phyloP scores from a whole-genome alignment of 2,329 filamentous ascomycete genomes.

The Aspergillus sp. region DNA sequence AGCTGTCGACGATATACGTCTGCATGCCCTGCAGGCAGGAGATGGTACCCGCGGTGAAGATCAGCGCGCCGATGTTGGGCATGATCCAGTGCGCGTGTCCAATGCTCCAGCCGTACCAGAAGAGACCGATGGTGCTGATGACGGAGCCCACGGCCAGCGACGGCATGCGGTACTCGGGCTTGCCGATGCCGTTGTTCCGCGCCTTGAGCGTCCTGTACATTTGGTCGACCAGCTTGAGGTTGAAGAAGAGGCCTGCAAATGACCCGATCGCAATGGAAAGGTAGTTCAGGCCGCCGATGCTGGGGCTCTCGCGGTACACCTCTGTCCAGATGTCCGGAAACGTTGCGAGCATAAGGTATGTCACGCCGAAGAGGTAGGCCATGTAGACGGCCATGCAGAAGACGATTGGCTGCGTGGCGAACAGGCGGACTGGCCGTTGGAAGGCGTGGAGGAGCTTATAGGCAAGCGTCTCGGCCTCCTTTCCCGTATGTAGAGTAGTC shows the following conservation, averaged over 20 bases:
- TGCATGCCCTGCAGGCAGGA: slow-evolving; percentile 31
- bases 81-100: slow-evolving; percentile 52
- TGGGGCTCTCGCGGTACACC: slow-evolving; percentile 54
- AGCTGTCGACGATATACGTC: slow-evolving; percentile 37
- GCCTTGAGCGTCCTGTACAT: slow-evolving; percentile 48
- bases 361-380: slow-evolving; percentile 56
- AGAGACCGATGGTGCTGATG: slow-evolving; percentile 52
- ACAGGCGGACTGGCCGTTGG: slow-evolving; percentile 55
- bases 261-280: slow-evolving; percentile 63
- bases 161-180: slow-evolving; percentile 63
- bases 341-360: slow-evolving; percentile 35
- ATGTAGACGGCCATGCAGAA: slow-evolving; percentile 55
- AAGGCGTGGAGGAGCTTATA: slow-evolving; percentile 34
- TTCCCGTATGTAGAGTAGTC: slow-evolving; percentile 32
- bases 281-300: slow-evolving; percentile 62
- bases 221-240: slow-evolving; percentile 47
- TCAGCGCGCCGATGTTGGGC: slow-evolving; percentile 49
- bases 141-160: slow-evolving; percentile 54
- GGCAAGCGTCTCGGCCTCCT: not conserved
- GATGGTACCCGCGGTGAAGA: slow-evolving; percentile 47
- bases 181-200: slow-evolving; percentile 37
- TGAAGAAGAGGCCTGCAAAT: slow-evolving; percentile 51
- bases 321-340: slow-evolving; percentile 57
- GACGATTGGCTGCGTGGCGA: slow-evolving; percentile 60
- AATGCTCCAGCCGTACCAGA: slow-evolving; percentile 59